These are phyloP conservation scores for Chlamydomonas asymmetrica DNA, from an alignment of 139 green algal genomes.

Conservation along the genomic window DNA sequence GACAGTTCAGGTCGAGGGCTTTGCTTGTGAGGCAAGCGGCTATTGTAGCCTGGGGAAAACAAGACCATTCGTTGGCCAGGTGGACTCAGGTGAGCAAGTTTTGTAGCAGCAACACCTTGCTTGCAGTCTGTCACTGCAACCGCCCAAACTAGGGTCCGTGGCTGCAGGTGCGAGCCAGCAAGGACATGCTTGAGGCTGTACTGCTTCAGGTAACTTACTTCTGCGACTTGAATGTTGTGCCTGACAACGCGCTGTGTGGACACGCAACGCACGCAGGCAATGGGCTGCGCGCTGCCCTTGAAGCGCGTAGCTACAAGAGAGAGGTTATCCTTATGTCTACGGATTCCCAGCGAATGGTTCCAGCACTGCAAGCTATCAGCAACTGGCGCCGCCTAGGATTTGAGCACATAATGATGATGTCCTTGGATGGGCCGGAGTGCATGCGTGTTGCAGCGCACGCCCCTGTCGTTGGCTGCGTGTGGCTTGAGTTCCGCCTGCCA, in stretches of 20 bases:
- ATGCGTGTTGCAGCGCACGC: not conserved
- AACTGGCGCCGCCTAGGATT: conserved; percentile 9
- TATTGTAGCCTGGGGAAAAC: conserved; percentile 25
- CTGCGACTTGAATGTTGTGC: too few species aligned
- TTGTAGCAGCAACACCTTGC: too few species aligned
- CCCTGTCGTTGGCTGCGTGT: conserved; percentile 13
- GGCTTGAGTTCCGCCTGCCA: conserved; percentile 18
- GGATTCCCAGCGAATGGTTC: conserved; percentile 5
- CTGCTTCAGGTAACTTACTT: too few species aligned
- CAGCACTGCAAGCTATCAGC: not conserved
- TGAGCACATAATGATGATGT: conserved; percentile 19
- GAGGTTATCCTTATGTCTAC: conserved; percentile 21
- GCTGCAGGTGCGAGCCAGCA: too few species aligned
- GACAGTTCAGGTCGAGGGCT: too few species aligned
- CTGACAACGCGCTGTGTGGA: too few species aligned
- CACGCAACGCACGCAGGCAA: too few species aligned
- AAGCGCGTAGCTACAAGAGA: not conserved
- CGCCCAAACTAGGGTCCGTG: too few species aligned
- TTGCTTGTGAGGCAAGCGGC: conserved; percentile 13
- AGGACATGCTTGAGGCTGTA: too few species aligned
- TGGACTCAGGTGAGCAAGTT: conserved; percentile 23
- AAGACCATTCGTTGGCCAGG: conserved; percentile 9
- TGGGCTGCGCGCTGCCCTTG: conserved; percentile 5
- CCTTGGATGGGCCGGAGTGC: not conserved
- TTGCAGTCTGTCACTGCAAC: too few species aligned